Conservation (phyloP, 805 yeast species). For the Barnettozyma pratensis region DNA sequence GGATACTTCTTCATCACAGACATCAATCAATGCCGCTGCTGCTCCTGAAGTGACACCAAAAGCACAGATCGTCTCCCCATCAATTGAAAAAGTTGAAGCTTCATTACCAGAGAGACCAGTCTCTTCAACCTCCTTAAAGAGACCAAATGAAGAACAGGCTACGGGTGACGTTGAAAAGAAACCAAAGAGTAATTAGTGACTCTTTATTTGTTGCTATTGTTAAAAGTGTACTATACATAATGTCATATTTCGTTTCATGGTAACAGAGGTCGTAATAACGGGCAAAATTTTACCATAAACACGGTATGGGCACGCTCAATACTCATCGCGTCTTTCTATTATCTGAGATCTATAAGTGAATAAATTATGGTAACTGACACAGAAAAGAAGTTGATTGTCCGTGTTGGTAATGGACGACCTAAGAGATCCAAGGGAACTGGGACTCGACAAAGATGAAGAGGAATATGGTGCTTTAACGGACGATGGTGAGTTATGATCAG, state of each 20-base stretch:
- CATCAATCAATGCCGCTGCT: background rate
- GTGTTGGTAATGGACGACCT: constrained; percentile 12
- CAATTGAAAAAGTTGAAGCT: constrained; percentile 8
- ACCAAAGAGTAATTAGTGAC: constrained; percentile 12
- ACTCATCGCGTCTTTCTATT: too few species aligned
- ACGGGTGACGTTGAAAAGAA: constrained; percentile 29
- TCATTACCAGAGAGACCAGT: constrained; percentile 15
- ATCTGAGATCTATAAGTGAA: too few species aligned
- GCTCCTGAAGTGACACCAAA: background rate
- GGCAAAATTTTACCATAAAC: background rate
- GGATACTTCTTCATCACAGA: background rate
- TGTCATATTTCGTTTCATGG: background rate
- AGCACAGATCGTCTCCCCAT: background rate
- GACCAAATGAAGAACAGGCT: constrained; percentile 24
- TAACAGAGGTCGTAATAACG: background rate
- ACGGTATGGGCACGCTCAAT: background rate
- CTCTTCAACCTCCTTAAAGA: constrained; percentile 9
- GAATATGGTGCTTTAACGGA: constrained; percentile 12
- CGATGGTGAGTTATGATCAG: constrained; percentile 4
- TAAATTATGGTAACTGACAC: background rate
- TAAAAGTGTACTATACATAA: too few species aligned
- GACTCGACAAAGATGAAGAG: background rate
- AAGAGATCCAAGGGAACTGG: constrained; percentile 11
- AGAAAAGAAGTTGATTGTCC: background rate
- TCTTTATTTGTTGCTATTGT: background rate